Conservation (phyloP, 2,329 filamentous ascomycete genomes). For the Amauroascus niger region DNA sequence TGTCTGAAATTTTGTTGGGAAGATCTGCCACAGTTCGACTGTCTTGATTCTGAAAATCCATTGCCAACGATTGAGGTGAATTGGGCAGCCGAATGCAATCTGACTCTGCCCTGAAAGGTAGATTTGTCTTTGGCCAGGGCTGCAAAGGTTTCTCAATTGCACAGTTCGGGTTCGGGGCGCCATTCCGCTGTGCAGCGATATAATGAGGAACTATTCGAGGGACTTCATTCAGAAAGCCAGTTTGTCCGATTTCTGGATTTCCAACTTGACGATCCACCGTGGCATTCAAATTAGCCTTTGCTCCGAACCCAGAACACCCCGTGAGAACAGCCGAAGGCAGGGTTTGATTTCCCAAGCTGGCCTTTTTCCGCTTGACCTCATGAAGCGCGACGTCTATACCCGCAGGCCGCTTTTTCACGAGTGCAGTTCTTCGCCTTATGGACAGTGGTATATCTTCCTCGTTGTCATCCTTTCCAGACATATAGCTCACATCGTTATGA, state of each 20-base stretch:
- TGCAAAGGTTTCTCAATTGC: neutral
- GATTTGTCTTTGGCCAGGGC: neutral
- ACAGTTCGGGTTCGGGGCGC: neutral
- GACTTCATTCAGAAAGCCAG: neutral
- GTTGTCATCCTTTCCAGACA: constrained; percentile 6
- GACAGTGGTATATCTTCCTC: constrained; percentile 19
- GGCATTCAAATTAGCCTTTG: neutral
- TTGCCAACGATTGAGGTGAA: neutral
- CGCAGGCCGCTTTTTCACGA: neutral
- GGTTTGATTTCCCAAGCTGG: neutral
- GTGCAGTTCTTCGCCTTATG: constrained; percentile 11
- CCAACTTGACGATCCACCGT: neutral
- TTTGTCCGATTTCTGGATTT: neutral
- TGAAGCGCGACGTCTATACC: neutral
- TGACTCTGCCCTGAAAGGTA: neutral
- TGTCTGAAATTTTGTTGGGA: neutral
- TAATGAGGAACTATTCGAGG: neutral
- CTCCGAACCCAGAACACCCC: neutral
- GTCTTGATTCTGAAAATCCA: neutral
- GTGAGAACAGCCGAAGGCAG: neutral
- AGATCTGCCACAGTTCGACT: neutral
- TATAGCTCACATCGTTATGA: neutral
- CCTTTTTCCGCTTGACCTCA: constrained; percentile 1
- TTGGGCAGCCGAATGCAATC: neutral
- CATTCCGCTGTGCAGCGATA: neutral